These are phyloP conservation scores for Saccharomycopsis sp. DNA, from an alignment of 805 yeast genomes.

Conservation along the genomic window DNA sequence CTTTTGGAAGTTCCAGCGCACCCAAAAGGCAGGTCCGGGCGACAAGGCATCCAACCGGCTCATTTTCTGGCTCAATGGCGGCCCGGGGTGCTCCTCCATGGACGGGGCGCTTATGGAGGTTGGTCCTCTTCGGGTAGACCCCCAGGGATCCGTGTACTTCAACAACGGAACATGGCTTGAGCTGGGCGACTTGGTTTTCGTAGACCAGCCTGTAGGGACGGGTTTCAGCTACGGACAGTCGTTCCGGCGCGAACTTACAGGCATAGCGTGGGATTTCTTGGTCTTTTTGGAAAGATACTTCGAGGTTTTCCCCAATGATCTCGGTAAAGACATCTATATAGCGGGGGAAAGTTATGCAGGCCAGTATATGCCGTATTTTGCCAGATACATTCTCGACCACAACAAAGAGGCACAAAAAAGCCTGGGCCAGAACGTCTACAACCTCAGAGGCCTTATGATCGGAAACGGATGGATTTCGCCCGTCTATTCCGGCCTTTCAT, in stretches of 20 bases:
- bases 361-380: constrained; percentile 74
- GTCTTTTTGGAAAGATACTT: constrained; percentile 51
- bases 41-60: constrained; percentile 31
- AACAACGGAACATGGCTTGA: constrained; percentile 68
- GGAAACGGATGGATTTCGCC: constrained; percentile 85
- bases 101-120: constrained; percentile 79
- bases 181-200: constrained; percentile 55
- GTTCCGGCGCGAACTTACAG: constrained; percentile 25
- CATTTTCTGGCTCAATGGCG: constrained; percentile 79
- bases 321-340: constrained; percentile 46
- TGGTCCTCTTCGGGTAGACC: constrained; percentile 59
- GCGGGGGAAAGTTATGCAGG: constrained; percentile 88
- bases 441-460: constrained; percentile 51
- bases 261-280: constrained; percentile 38
- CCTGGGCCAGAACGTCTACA: constrained; percentile 25
- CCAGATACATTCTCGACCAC: constrained; percentile 42
- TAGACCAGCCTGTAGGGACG: constrained; percentile 78
- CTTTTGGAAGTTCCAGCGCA: constrained; percentile 60
- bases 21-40: neutral
- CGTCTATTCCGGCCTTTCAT: constrained; percentile 61
- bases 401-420: constrained; percentile 15
- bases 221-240: constrained; percentile 52
- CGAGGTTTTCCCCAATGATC: constrained; percentile 54
- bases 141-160: constrained; percentile 32
- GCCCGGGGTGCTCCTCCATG: constrained; percentile 84